Evolutionary conservation across 257 asterid genomes (phyloP), one percentile per base, ranked within the genome.

Genomic region (Petunia axillaris): DNA sequence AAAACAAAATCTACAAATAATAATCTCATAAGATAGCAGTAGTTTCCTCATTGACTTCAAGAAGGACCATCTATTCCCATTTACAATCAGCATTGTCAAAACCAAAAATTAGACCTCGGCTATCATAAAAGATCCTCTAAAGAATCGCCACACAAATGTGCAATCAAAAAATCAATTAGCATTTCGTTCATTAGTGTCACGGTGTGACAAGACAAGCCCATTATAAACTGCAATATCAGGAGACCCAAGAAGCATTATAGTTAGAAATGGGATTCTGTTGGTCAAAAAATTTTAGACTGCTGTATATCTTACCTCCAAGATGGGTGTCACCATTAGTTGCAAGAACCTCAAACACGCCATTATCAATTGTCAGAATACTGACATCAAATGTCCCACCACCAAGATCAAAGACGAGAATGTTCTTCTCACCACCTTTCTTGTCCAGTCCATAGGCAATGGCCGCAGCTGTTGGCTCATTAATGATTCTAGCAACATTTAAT

Each of bases 321-420:
- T 95, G 99, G 80, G 99, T 95, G 83, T 93, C 99, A 53, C 98
- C 99, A 46, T 95, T 95, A 11, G 99, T 95, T 39, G 99, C 76
- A 73, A 95, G 98, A 86, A 93, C 98, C 94, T 95, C 98, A 74
- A 95, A 95, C 16, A 93, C 99, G 36, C 99, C 97, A 81, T 95
- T 93, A 48, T 95, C 99, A 79, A 95, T 93, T 84, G 98, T 92
- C 88, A 95, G 86, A 85, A 95, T 84, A 81, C 99, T 95, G 90
- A 92, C 99, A 88, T 95, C 99, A 37, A 95, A 95, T 50, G 98
- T 95, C 63, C 98, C 99, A 86, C 99, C 99, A 86, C 99, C 99
- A 84, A 95, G 98, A 75, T 95, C 98, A 85, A 95, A 95, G 57
- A 93, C 98, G 43, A 95, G 99, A 75, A 95, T 90, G 85, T 93